Conservation (phyloP, 1,284 basidiomycete species). For the Xanthoconium separans region DNA sequence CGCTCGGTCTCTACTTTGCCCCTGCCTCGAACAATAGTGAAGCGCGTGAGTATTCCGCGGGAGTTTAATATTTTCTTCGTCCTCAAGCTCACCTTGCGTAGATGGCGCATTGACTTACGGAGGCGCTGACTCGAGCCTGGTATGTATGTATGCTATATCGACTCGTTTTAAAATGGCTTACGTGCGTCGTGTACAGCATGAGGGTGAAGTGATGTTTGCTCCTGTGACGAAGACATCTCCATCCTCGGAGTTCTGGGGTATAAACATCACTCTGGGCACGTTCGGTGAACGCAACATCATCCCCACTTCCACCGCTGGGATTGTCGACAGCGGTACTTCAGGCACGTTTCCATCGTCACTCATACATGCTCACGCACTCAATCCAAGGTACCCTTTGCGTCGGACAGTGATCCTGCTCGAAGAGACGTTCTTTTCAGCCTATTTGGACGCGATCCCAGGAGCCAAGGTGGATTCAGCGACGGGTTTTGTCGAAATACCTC, state of each 20-base stretch:
- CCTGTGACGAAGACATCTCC: slow-evolving; percentile 25
- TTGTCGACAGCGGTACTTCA: background rate
- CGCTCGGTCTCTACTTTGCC: slow-evolving; percentile 27
- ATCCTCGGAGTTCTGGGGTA: slow-evolving; percentile 23
- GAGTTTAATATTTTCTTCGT: background rate
- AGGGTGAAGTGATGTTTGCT: slow-evolving; percentile 16
- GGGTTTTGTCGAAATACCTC: slow-evolving; percentile 22
- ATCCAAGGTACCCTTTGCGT: too few species aligned
- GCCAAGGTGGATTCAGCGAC: slow-evolving; percentile 9
- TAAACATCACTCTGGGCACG: slow-evolving; percentile 19
- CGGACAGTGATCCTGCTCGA: slow-evolving; percentile 22
- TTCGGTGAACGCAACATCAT: slow-evolving; percentile 20
- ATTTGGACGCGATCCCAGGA: slow-evolving; percentile 21
- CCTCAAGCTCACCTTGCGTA: background rate
- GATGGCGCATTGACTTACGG: slow-evolving; percentile 31
- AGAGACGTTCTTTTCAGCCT: slow-evolving; percentile 16
- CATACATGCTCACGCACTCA: background rate
- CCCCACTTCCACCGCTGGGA: slow-evolving; percentile 17
- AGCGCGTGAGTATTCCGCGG: slow-evolving; percentile 14
- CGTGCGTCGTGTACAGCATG: slow-evolving; percentile 8
- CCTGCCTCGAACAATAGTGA: slow-evolving; percentile 18
- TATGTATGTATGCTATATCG: slow-evolving; percentile 6
- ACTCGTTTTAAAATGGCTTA: background rate
- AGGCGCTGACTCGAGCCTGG: slow-evolving; percentile 15
- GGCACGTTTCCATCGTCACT: slow-evolving; percentile 6